Evolutionary conservation across 1,284 basidiomycete genomes (phyloP), one percentile per base, ranked within the genome.

Genomic region (Rugosomyces carneus): DNA sequence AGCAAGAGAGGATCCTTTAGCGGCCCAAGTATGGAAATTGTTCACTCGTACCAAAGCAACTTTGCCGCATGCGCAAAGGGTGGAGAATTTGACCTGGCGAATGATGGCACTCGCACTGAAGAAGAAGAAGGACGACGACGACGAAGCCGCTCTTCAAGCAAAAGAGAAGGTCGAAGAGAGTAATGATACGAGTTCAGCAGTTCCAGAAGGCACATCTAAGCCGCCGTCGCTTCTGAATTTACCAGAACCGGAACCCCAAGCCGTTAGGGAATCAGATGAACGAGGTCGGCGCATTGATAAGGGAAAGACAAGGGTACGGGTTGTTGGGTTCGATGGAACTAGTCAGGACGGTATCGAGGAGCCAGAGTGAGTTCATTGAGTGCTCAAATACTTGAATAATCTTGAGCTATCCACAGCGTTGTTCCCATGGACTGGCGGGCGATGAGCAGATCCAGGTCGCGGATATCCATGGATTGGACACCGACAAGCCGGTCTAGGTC

Each of bases 71-170:
- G 91, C 89, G 0, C 90, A 93, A 62, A 73, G 93, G 54, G 94
- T 98, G 92, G 95, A 98, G 70, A 97, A 96, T 61, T 65, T 97
- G 43, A 96, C 93, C 0, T 97, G 95, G 95, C 72, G 96, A 51
- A 91, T 98, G 90, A 97, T 97, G 94, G 89, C 93, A 36, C 73
- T 99, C 60, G 89, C 87, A 7, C 68, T 97, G 51, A 86, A 88
- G 71, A 93, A 90, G 73, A 86, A 88, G 70, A 85, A 78, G 65
- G 84, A 79, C 45, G 84, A 81, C 47, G 90, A 80, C 59, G 82
- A 66, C 49, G 60, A 62, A 47, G 64, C 58, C 46, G 53, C 50
- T 37, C 47, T 49, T 37, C 54, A 58, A 36, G 56, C 64, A 13
- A 55, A 42, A 20, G 54, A 48, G 40, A 57, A 53, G 46, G 54